Evolutionary conservation across 2,329 filamentous ascomycete species (phyloP), one percentile per base, ranked within the genome.

Genomic region (Colletotrichum somersetense): DNA sequence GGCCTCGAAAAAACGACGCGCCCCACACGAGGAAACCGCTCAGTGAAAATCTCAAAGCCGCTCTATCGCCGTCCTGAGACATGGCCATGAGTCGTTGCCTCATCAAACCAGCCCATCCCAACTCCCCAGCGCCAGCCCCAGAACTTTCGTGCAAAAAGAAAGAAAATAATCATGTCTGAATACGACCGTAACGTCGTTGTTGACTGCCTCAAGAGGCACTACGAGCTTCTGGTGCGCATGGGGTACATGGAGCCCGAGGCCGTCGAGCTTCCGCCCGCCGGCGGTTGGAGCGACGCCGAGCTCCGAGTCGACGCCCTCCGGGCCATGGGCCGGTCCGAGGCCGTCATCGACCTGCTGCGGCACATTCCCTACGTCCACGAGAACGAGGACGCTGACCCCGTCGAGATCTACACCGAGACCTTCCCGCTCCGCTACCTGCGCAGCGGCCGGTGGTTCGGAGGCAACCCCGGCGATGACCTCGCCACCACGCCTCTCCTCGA

Each of bases 281-380:
- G 10, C 44, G 71, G 67, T 67, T 73, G 71, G 71, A 71, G 52
- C 67, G 71, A 73, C 53, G 35, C 62, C 33, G 62, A 73, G 57
- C 67, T 73, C 52, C 62, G 62, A 58, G 67, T 73, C 52, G 71
- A 73, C 57, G 67, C 62, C 16, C 71, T 73, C 67, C 71, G 71
- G 62, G 67, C 67, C 62, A 71, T 73, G 71, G 67, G 71, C 67
- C 71, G 71, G 52, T 73, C 67, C 38, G 71, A 73, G 58, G 42
- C 57, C 20, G 71, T 62, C 26, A 59, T 73, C 33, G 71, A 73
- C 42, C 62, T 73, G 42, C 53, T 73, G 50, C 67, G 71, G 40
- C 67, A 67, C 58, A 40, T 73, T 2, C 71, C 71, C 44, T 73
- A 71, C 52, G 67, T 71, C 42, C 67, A 53, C 55, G 70, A 72